These are phyloP conservation scores for Sophora flavescens DNA, from an alignment of 306 rosid genomes.

Conservation along the genomic window DNA sequence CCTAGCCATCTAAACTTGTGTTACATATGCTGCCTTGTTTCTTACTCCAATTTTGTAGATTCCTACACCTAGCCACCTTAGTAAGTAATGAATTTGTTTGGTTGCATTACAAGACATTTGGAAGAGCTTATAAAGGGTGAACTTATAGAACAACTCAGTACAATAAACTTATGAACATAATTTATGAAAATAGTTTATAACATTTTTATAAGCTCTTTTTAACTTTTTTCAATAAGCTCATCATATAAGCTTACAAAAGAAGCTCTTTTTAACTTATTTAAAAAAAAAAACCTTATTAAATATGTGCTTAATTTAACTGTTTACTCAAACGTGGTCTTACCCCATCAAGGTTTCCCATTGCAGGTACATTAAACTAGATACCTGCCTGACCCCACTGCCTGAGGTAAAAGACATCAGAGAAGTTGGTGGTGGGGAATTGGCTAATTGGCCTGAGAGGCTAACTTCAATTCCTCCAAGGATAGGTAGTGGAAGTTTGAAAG, in stretches of 20 bases:
- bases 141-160: no score
- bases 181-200: no score
- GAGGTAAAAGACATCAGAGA: conserved; percentile 63
- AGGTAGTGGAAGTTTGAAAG: conserved; percentile 66
- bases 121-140: no score
- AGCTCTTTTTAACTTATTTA: no score
- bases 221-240: no score
- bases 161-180: no score
- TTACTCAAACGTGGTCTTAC: background rate
- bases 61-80: background rate
- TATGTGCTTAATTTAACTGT: no score
- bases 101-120: background rate
- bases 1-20: conserved; percentile 8
- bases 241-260: no score
- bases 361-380: conserved; percentile 89
- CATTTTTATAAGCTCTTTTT: no score
- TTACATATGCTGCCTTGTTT: conserved; percentile 30
- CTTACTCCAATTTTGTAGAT: conserved; percentile 31
- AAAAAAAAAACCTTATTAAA: no score
- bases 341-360: conserved; percentile 6
- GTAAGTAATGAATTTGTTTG: background rate
- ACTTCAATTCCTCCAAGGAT: conserved; percentile 86
- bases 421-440: conserved; percentile 74
- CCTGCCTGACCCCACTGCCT: conserved; percentile 89
- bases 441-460: conserved; percentile 86